phyloP scores from a whole-genome alignment of 2,329 filamentous ascomycete species.

The Botrytis hyacinthi region DNA sequence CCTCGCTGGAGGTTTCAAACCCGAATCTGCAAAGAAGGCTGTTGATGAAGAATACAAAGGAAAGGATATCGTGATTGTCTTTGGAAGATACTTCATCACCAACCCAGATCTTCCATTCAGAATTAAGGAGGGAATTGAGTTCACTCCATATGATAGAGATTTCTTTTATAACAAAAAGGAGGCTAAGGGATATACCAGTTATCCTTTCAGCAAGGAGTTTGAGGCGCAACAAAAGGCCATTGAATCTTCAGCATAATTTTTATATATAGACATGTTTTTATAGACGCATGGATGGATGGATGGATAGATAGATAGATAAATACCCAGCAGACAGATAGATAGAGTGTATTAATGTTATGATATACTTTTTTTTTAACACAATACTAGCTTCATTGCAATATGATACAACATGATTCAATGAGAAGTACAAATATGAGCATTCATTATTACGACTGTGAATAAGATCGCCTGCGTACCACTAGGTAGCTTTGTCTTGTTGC shows the following conservation, averaged over 20 bases:
- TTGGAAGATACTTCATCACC: constrained; percentile 46
- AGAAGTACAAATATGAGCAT: neutral
- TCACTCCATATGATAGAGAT: constrained; percentile 44
- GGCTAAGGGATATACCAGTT: constrained; percentile 41
- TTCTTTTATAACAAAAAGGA: constrained; percentile 40
- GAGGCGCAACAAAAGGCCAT: constrained; percentile 22
- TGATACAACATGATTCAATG: neutral
- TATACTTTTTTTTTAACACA: neutral
- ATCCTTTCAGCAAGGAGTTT: constrained; percentile 38
- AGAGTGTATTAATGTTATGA: neutral
- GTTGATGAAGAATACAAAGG: constrained; percentile 40
- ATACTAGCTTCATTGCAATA: too few relatives aligned
- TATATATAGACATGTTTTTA: neutral
- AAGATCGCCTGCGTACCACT: neutral
- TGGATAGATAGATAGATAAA: neutral
- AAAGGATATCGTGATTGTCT: constrained; percentile 43
- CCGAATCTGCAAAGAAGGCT: constrained; percentile 42
- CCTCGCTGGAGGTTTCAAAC: constrained; percentile 48
- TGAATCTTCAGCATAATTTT: neutral
- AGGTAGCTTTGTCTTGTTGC: neutral
- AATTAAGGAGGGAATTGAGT: constrained; percentile 41
- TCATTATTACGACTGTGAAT: neutral
- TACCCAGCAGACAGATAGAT: neutral
- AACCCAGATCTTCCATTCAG: constrained; percentile 48
- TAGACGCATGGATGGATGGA: neutral